Base-by-base conservation (phyloP, 305 asterid genomes). In the Rubia balearica region DNA sequence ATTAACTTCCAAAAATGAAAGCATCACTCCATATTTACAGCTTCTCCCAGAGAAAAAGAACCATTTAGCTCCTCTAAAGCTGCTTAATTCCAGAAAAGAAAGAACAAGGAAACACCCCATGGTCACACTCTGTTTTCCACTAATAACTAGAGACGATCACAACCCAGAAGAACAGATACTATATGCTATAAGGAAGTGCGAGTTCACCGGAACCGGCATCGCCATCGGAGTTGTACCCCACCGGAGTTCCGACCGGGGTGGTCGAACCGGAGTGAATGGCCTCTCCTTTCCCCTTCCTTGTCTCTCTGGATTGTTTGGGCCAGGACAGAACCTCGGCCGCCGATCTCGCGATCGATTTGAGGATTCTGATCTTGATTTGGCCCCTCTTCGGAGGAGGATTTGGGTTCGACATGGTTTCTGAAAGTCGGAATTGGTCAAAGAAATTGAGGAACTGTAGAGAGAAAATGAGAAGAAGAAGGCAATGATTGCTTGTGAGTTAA, bases 381-480 rank as follows among this genome's bases (percentile, higher is more conserved):
- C 62, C 62, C 33, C 62, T 7, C 8, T 10, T 19, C 0, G 62
- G 62, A 19, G 62, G 33, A 56, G 33, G 62, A 56, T 56, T 19
- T 21, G 62, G 6, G 62, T 22, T 22, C 62, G 33, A 56, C 62
- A 56, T 56, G 61, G 62, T 22, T 56, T 56, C 62, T n/a, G 68
- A 9, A 1, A 0, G 0, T 8, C 1, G 21, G 19, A 48, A 48
- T 9, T 56, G 49, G 8, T 9, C 24, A 36, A 38, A 16, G 1
- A 16, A 8, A 5, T 1, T 2, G 49, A 38, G 13, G 27, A 16
- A 8, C 10, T 19, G 24, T 13, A 21, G 1, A 55, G 61, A 19
- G 61, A 55, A 10, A 19, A 24, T 17, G 27, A n/a, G 38, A 57
- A 30, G 65, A 61, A 33, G 19, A 33, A 33, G 3, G 0, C 3